Percentiles rank a stretch among this genome's conserved stretches.
Conservation (phyloP, 1,139 yeast genomes). For the Suhomyces maxii region DNA sequence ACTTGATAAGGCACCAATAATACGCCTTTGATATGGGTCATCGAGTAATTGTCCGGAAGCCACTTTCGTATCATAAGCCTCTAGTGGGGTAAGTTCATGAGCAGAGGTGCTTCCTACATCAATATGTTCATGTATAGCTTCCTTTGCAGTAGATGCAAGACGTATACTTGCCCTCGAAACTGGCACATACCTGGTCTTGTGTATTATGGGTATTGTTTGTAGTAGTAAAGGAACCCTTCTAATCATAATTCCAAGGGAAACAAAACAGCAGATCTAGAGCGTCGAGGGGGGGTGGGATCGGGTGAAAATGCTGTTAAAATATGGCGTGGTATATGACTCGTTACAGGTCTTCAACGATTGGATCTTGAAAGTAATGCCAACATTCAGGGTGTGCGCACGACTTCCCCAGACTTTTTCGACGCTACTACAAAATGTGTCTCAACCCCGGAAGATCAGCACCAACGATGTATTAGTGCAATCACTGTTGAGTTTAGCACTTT, state of each 20-base stretch:
- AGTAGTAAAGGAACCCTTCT: neutral
- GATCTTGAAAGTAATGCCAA: neutral
- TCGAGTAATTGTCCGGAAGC: conserved; percentile 52
- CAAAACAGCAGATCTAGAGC: too few species aligned
- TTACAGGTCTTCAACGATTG: neutral
- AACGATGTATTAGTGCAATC: too few species aligned
- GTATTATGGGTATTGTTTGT: neutral
- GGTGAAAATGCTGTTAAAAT: too few species aligned
- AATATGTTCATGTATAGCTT: neutral
- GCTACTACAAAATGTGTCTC: neutral
- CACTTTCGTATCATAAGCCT: conserved; percentile 62
- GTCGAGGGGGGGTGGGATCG: too few species aligned
- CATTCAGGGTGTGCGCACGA: neutral
- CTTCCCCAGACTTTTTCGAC: conserved; percentile 1
- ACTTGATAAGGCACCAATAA: conserved; percentile 53
- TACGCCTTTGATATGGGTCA: conserved; percentile 68
- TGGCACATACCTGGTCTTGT: neutral
- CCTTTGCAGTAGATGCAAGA: neutral
- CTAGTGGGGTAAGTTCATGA: conserved; percentile 41
- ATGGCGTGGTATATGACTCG: too few species aligned
- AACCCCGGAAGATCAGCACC: too few species aligned
- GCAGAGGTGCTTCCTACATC: neutral
- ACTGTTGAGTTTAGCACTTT: too few species aligned
- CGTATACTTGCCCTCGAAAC: neutral
- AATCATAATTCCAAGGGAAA: neutral